Conservation (phyloP, 2,329 filamentous ascomycete genomes). For the Apiospora phragmitis region DNA sequence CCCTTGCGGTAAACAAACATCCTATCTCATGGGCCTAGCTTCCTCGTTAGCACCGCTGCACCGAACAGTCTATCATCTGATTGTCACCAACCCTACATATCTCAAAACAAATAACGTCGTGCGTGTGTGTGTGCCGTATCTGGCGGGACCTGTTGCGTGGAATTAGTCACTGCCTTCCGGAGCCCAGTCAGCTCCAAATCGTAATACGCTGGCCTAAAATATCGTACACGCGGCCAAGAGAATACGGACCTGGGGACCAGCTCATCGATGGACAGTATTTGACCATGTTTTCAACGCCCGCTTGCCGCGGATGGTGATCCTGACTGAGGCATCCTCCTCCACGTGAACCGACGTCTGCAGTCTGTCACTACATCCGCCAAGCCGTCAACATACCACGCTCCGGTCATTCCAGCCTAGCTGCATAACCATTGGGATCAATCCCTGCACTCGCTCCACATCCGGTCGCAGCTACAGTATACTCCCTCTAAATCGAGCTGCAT, state of each 20-base stretch:
- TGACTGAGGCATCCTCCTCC: neutral
- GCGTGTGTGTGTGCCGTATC: neutral
- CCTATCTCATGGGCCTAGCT: neutral
- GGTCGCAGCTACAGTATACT: conserved; percentile 5
- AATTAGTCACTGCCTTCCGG: conserved; percentile 3
- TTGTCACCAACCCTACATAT: neutral
- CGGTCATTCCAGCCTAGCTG: conserved; percentile 6
- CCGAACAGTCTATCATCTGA: neutral
- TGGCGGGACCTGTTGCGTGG: neutral
- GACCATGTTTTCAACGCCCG: neutral
- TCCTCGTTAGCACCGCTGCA: neutral
- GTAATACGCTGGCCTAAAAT: neutral
- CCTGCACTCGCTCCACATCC: conserved; percentile 4
- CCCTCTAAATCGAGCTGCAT: neutral
- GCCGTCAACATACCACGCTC: neutral
- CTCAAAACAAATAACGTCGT: neutral
- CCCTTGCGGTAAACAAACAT: neutral
- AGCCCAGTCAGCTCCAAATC: conserved; percentile 2
- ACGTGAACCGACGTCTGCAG: neutral
- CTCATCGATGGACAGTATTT: neutral
- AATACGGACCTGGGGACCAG: neutral
- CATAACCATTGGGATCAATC: conserved; percentile 1
- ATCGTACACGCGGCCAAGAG: neutral
- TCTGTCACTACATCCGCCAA: neutral
- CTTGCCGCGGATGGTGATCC: neutral